Conservation (phyloP, 2,329 filamentous ascomycete genomes). For the Fusarium nisikadoi region DNA sequence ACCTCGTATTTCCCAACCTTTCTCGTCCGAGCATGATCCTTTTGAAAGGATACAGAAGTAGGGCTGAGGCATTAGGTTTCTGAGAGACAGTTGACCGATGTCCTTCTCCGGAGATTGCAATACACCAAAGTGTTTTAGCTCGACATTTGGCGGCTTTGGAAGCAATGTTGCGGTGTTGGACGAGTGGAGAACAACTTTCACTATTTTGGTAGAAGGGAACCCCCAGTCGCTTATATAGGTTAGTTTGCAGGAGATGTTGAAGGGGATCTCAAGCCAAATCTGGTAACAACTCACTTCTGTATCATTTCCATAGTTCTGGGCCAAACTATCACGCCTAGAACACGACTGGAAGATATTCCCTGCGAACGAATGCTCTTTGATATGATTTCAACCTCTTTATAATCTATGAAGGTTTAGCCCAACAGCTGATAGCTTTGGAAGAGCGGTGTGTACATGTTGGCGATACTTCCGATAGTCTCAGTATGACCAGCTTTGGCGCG, state of each 20-base stretch:
- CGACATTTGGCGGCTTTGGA: fast-evolving
- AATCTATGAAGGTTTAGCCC: fast-evolving
- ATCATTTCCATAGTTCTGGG: background rate
- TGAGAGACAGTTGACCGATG: no score
- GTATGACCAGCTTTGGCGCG: fast-evolving
- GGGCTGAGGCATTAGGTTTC: background rate
- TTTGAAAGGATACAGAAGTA: fast-evolving
- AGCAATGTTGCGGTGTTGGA: fast-evolving
- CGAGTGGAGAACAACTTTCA: fast-evolving
- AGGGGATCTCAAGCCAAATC: fast-evolving
- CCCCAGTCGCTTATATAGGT: background rate
- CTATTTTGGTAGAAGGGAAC: fast-evolving
- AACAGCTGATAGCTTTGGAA: fast-evolving
- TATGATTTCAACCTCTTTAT: fast-evolving
- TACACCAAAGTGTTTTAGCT: background rate
- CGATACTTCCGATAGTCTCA: background rate
- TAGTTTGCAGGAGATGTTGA: fast-evolving
- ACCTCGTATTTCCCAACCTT: background rate
- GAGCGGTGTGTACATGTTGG: background rate
- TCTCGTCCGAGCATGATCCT: fast-evolving
- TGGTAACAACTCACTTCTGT: background rate
- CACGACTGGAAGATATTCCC: background rate
- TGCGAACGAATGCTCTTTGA: fast-evolving
- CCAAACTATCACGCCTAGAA: fast-evolving
- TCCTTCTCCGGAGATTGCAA: fast-evolving